These are phyloP conservation scores for Plasmodium knowlesi DNA, from an alignment of 169 alveolate genomes.

Conservation along the genomic window DNA sequence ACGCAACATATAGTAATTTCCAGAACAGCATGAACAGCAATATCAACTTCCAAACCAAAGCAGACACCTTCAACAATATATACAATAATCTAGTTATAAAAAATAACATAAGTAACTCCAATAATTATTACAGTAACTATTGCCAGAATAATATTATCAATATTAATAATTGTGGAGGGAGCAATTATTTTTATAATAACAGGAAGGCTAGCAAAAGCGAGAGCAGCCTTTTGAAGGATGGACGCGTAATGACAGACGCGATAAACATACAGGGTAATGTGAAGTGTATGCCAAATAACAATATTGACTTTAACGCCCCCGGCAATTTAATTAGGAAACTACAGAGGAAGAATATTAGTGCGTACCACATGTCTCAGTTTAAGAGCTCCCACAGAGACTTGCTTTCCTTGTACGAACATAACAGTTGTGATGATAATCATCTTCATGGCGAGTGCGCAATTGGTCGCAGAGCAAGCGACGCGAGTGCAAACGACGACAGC, in stretches of 20 bases:
- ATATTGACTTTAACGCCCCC: constrained; percentile 2
- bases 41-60: neutral
- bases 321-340: neutral
- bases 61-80: constrained; percentile 21
- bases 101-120: constrained; percentile 14
- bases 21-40: constrained; percentile 12
- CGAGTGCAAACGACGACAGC: neutral
- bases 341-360: neutral
- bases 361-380: neutral
- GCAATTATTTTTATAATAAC: constrained; percentile 16
- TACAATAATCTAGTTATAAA: constrained; percentile 10
- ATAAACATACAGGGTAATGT: neutral
- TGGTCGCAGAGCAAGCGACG: neutral
- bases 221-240: neutral
- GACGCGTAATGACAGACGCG: neutral
- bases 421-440: neutral
- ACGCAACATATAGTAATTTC: neutral
- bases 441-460: neutral
- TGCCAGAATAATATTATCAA: constrained; percentile 34
- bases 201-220: neutral
- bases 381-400: neutral
- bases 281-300: neutral
- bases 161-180: constrained; percentile 18
- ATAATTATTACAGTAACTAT: constrained; percentile 19
- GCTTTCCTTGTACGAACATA: neutral